A percentile compares a stretch with the other conserved stretches of the same genome.
phyloP scores from a whole-genome alignment of 1,284 basidiomycete genomes.

The Albatrellus sp. region DNA sequence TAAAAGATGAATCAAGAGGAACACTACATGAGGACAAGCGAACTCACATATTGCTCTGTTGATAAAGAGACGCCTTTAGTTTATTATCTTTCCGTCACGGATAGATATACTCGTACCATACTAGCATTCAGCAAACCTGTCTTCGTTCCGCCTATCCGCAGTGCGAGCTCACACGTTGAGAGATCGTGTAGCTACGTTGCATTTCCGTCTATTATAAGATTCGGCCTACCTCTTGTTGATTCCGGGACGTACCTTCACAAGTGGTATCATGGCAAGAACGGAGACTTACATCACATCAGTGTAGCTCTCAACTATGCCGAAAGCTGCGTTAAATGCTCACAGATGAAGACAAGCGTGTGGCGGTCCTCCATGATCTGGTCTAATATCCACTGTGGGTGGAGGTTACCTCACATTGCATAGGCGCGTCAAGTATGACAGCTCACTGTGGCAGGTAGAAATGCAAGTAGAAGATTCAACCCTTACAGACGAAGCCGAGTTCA shows the following conservation, averaged over 20 bases:
- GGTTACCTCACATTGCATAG: neutral
- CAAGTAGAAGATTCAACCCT: slow-evolving; percentile 59
- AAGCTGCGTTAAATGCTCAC: slow-evolving; percentile 24
- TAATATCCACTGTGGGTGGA: slow-evolving; percentile 42
- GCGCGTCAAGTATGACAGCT: slow-evolving; percentile 12
- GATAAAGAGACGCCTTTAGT: neutral
- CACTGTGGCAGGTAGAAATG: slow-evolving; percentile 50
- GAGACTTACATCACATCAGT: slow-evolving; percentile 32
- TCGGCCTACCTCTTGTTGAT: neutral
- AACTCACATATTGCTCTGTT: slow-evolving; percentile 1
- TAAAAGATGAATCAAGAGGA: slow-evolving; percentile 3
- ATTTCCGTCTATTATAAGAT: neutral
- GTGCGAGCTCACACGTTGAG: slow-evolving; percentile 62
- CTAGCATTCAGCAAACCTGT: slow-evolving; percentile 76
- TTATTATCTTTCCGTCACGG: neutral
- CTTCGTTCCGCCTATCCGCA: slow-evolving; percentile 65
- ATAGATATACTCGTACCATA: slow-evolving; percentile 34
- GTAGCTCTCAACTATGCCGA: neutral
- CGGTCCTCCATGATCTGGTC: slow-evolving; percentile 42
- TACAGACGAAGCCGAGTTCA: neutral
- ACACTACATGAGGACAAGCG: neutral
- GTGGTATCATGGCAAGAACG: slow-evolving; percentile 52
- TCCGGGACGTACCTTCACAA: slow-evolving; percentile 48
- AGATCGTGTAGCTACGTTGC: slow-evolving; percentile 59
- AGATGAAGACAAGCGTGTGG: slow-evolving; percentile 51